phyloP scores from a whole-genome alignment of 1,139 yeast species.

The Yamadazyma blattariae region DNA sequence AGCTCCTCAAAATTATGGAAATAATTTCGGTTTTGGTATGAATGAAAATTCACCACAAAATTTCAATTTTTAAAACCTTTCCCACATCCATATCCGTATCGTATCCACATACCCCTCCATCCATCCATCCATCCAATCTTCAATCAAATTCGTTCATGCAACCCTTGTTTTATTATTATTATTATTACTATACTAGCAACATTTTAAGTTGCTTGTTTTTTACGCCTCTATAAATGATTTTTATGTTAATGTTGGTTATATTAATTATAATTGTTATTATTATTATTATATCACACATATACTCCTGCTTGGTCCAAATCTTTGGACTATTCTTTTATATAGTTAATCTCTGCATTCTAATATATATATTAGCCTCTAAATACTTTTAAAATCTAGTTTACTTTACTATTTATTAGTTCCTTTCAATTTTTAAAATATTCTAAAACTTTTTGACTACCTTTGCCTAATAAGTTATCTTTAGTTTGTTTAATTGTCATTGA shows the following conservation, averaged over 20 bases:
- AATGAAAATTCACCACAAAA: slow-evolving; percentile 44
- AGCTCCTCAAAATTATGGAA: slow-evolving; percentile 81
- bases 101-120: too few species aligned
- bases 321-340: slow-evolving; percentile 8
- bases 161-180: too few species aligned
- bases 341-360: slow-evolving; percentile 15
- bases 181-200: not conserved
- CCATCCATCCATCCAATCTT: too few species aligned
- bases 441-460: slow-evolving; percentile 1
- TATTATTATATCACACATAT: slow-evolving; percentile 5
- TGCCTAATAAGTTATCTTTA: too few species aligned
- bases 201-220: too few species aligned
- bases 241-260: slow-evolving; percentile 5
- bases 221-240: slow-evolving; percentile 4
- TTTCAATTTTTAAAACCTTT: slow-evolving; percentile 38
- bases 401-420: slow-evolving; percentile 4
- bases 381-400: too few species aligned
- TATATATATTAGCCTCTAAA: too few species aligned
- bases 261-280: slow-evolving; percentile 1
- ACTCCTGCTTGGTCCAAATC: too few species aligned
- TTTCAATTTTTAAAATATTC: not conserved
- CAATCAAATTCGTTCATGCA: too few species aligned
- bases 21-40: slow-evolving; percentile 85
- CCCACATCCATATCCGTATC: not conserved
- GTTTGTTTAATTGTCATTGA: slow-evolving; percentile 1